Evolutionary conservation across 768 basidiomycete genomes (phyloP), one percentile per base, ranked within the genome.

Genomic region (Phaeotremella fagi): DNA sequence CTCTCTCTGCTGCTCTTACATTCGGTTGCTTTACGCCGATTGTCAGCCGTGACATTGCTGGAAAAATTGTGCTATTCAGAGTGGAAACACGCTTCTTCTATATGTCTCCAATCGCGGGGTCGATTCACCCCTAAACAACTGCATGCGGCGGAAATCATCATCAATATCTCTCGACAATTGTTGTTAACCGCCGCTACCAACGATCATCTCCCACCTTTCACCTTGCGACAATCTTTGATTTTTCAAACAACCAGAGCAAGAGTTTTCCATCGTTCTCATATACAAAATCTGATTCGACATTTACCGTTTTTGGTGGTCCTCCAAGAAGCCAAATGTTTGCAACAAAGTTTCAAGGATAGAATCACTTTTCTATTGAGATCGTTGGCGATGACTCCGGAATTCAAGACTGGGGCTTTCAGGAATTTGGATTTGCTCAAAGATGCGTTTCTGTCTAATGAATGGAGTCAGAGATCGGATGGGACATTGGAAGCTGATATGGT

Each of bases 351-450:
- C 18, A 11, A 20, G 22, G 48, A 45, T 5, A 53, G 55, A 15
- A 55, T 61, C 18, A 31, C 43, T 4, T 23, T 33, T 3, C 45
- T 65, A 14, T 46, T 67, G 6, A 49, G 50, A 15, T 44, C 49
- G 25, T 52, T 71, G 2, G 63, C 63, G 7, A 54, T 44, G 37
- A 63, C 61, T 11, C 61, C 69, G 3, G 60, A 63, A 18, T 72
- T 72, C 61, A 67, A 68, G 37, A 64, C 59, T 3, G 70, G 65
- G 3, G 70, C 70, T 1, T 72, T 72, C 51, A 44, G 70, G 3
- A 61, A 69, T 45, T 44, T 72, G 29, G 54, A 60, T 28, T 27
- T 69, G 16, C 66, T 72, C 43, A 72, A 72, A 44, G 70, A 72
- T 37, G 61, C 59, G 0, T 72, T 69, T 47, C 50, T 72, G 14